Conservation (phyloP, 805 yeast genomes). For the Kodamaea leandrae region DNA sequence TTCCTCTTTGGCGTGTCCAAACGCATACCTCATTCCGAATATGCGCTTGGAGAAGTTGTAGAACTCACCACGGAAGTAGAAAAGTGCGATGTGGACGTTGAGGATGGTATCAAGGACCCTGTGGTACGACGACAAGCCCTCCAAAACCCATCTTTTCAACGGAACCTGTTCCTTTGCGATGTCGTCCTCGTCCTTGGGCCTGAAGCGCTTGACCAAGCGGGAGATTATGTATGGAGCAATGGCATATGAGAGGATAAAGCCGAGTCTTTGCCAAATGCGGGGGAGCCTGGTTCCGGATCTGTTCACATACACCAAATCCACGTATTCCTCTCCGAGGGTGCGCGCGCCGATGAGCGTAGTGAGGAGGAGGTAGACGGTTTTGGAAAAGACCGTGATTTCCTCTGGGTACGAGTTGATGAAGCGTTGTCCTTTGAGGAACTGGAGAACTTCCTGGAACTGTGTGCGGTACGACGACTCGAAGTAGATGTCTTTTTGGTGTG, state of each 20-base stretch:
- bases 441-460: constrained; percentile 56
- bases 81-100: constrained; percentile 74
- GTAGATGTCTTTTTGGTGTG: constrained; percentile 86
- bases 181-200: constrained; percentile 18
- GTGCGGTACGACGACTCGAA: constrained; percentile 54
- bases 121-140: constrained; percentile 38
- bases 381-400: constrained; percentile 57
- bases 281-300: constrained; percentile 53
- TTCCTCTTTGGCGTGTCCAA: constrained; percentile 57
- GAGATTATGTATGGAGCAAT: constrained; percentile 58
- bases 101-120: constrained; percentile 50
- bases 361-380: constrained; percentile 60
- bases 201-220: constrained; percentile 23
- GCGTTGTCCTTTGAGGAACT: constrained; percentile 57
- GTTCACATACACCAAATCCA: constrained; percentile 68
- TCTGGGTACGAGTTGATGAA: constrained; percentile 62
- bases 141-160: constrained; percentile 8
- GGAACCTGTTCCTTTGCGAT: constrained; percentile 2
- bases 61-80: constrained; percentile 80
- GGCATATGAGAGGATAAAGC: constrained; percentile 60
- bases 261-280: constrained; percentile 42
- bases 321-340: constrained; percentile 93
- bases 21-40: constrained; percentile 75
- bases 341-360: constrained; percentile 77
- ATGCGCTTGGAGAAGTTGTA: constrained; percentile 75